A percentile compares a stretch with the other conserved stretches of the same genome.
phyloP scores from a whole-genome alignment of 2,329 filamentous ascomycete genomes.

The Botrytis deweyae region DNA sequence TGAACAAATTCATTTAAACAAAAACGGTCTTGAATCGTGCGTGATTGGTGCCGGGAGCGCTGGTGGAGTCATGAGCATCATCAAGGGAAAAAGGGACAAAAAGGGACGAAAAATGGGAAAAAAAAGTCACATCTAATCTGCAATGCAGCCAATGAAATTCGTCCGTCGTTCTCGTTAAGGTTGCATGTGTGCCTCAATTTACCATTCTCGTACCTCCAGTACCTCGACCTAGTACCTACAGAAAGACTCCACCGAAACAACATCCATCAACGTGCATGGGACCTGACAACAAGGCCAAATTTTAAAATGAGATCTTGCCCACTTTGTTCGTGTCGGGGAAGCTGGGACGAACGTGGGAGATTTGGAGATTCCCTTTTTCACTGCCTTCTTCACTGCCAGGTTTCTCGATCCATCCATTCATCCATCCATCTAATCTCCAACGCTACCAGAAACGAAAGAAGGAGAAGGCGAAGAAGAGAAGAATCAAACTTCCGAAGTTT shows the following conservation, averaged over 20 bases:
- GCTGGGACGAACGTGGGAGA: background rate
- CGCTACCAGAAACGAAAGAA: background rate
- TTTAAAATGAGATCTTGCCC: conserved; percentile 21
- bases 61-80: background rate
- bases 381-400: background rate
- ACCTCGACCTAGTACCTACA: background rate
- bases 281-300: background rate
- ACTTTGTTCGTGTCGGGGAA: background rate
- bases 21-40: background rate
- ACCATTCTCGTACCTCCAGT: background rate
- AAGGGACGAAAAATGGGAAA: background rate
- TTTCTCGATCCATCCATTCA: background rate
- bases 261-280: background rate
- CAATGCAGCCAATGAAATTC: background rate
- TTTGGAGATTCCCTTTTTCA: conserved; percentile 2
- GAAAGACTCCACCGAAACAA: background rate
- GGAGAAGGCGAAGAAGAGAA: background rate
- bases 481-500: background rate
- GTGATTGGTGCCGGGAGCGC: background rate
- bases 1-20: background rate
- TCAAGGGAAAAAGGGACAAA: background rate
- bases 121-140: background rate
- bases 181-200: conserved; percentile 3
- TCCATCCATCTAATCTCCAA: background rate
- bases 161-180: background rate